Evolutionary conservation across 2,329 filamentous ascomycete species (phyloP).

Genomic region (Xylariaceae sp.): DNA sequence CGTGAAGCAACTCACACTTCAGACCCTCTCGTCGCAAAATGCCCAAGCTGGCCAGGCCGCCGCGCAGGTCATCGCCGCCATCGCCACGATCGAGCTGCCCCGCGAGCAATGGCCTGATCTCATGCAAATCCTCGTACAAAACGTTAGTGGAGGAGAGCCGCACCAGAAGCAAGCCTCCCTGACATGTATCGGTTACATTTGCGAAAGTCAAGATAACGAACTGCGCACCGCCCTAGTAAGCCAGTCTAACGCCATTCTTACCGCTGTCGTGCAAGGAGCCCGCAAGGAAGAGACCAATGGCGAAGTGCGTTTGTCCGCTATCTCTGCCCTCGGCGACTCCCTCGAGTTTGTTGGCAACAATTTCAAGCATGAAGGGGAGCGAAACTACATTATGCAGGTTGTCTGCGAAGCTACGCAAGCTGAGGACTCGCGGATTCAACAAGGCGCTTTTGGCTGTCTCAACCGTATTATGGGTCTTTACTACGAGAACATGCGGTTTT

Average conservation of each 20-base stretch:
- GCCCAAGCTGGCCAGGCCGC: conserved; percentile 81
- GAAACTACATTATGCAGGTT: conserved; percentile 99
- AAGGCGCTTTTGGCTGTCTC: conserved; percentile 92
- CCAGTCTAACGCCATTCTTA: conserved; percentile 97
- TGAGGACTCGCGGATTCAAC: conserved; percentile 84
- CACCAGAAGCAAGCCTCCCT: conserved; percentile 92
- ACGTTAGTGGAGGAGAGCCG: conserved; percentile 80
- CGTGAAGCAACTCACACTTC: conserved; percentile 86
- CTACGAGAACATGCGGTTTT: conserved; percentile 99
- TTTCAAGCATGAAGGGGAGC: conserved; percentile 98
- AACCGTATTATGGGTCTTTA: conserved; percentile 99
- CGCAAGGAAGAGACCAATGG: conserved; percentile 91
- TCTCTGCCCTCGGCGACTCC: conserved; percentile 90
- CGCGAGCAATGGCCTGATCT: conserved; percentile 90
- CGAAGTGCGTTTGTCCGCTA: conserved; percentile 88
- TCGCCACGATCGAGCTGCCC: conserved; percentile 91
- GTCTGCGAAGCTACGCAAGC: conserved; percentile 98
- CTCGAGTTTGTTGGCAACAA: conserved; percentile 97
- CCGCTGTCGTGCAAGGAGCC: conserved; percentile 94
- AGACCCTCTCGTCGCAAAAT: conserved; percentile 78
- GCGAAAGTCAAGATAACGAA: conserved; percentile 88
- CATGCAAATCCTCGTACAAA: conserved; percentile 84
- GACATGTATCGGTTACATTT: conserved; percentile 97
- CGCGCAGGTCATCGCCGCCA: conserved; percentile 91
- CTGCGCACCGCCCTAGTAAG: conserved; percentile 74